These are phyloP conservation scores for Epichloe sylvatica DNA, from an alignment of 2,329 filamentous ascomycete species.

Conservation along the genomic window DNA sequence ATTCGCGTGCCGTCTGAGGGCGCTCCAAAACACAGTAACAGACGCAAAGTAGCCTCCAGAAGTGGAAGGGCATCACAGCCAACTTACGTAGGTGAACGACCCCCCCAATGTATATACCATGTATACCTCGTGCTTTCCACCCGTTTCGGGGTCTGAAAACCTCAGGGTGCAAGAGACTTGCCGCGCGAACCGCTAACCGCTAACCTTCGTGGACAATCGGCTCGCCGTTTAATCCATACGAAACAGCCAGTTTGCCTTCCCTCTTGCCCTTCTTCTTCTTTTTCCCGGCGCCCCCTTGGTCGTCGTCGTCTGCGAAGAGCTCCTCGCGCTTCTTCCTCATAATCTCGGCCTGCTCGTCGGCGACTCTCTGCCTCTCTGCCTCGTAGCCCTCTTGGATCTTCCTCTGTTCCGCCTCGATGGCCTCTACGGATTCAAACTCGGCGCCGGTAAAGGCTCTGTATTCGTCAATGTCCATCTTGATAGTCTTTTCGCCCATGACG, in stretches of 20 bases:
- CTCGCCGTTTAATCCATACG: conserved; percentile 25
- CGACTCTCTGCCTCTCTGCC: conserved; percentile 27
- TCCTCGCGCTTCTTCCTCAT: conserved; percentile 34
- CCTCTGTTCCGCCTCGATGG: conserved; percentile 41
- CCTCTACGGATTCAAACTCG: conserved; percentile 41
- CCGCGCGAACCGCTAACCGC: conserved; percentile 9
- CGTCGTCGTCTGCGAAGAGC: conserved; percentile 30
- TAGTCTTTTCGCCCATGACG: conserved; percentile 45
- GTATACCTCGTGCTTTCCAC: neutral
- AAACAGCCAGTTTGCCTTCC: conserved; percentile 18
- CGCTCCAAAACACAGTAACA: no score
- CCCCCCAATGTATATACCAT: neutral
- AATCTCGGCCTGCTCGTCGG: conserved; percentile 33
- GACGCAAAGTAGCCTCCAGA: no score
- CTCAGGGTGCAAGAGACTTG: no score
- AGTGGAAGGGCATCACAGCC: no score
- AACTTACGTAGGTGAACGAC: no score
- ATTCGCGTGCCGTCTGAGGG: no score
- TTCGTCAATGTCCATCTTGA: conserved; percentile 45
- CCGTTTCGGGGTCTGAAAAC: no score
- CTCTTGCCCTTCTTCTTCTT: conserved; percentile 23
- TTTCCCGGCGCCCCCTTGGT: conserved; percentile 18
- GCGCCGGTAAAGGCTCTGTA: conserved; percentile 40
- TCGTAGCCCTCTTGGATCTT: conserved; percentile 31
- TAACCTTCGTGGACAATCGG: conserved; percentile 17